phyloP scores from a whole-genome alignment of 2,329 filamentous ascomycete species.

The Shiraia bambusicola region DNA sequence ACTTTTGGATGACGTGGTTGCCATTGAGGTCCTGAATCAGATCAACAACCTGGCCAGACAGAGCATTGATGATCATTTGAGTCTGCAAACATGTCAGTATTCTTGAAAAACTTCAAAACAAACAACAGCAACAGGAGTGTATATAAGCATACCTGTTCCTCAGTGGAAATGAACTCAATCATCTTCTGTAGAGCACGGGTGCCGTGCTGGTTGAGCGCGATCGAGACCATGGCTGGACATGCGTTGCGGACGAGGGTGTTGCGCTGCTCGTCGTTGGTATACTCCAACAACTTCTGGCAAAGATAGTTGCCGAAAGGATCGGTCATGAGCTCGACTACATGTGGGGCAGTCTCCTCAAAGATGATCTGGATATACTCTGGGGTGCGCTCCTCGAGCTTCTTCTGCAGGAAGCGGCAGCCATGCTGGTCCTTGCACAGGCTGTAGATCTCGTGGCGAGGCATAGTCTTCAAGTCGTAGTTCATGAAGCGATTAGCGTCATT shows the following conservation, averaged over 20 bases:
- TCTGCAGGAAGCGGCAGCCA: slow-evolving; percentile 93
- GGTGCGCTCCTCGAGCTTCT: slow-evolving; percentile 90
- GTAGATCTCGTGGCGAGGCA: slow-evolving; percentile 77
- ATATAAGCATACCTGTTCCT: slow-evolving; percentile 68
- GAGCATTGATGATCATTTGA: slow-evolving; percentile 80
- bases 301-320: slow-evolving; percentile 98
- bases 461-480: slow-evolving; percentile 77
- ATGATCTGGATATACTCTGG: slow-evolving; percentile 86
- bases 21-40: slow-evolving; percentile 97
- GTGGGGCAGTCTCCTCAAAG: slow-evolving; percentile 87
- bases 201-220: slow-evolving; percentile 95
- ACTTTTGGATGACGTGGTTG: slow-evolving; percentile 99
- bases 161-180: slow-evolving; percentile 93
- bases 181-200: slow-evolving; percentile 98
- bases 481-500: slow-evolving; percentile 73
- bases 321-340: slow-evolving; percentile 97
- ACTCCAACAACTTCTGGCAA: slow-evolving; percentile 96
- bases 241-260: slow-evolving; percentile 91
- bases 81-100: slow-evolving; percentile 49
- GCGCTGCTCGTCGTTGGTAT: slow-evolving; percentile 91
- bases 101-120: too few species aligned
- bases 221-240: slow-evolving; percentile 81
- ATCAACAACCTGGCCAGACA: slow-evolving; percentile 82
- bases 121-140: too few species aligned
- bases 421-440: slow-evolving; percentile 96